A percentile compares a stretch with the other conserved stretches of the same genome.
Evolutionary conservation across 805 yeast genomes (phyloP).

Genomic region (Limtongia smithiae): DNA sequence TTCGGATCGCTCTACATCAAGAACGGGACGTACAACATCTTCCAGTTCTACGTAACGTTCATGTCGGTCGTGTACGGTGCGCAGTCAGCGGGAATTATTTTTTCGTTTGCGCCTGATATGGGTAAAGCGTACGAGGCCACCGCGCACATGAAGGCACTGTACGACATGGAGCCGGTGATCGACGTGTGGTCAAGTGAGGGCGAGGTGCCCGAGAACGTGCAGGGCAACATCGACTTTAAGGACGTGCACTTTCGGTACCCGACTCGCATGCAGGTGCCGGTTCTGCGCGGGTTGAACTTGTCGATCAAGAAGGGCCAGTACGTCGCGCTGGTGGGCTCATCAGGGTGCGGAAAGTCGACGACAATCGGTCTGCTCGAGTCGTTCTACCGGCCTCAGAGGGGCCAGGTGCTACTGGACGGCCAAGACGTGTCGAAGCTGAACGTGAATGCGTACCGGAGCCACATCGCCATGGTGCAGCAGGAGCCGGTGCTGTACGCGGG

Average conservation of each 20-base stretch:
- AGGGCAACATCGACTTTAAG: constrained; percentile 53
- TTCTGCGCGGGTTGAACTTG: constrained; percentile 30
- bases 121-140: constrained; percentile 43
- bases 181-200: constrained; percentile 37
- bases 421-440: constrained; percentile 46
- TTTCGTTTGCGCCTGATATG: constrained; percentile 45
- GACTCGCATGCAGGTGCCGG: constrained; percentile 32
- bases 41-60: constrained; percentile 42
- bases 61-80: constrained; percentile 42
- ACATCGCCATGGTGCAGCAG: constrained; percentile 59
- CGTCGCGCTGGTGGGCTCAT: constrained; percentile 90
- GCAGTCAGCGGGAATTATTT: constrained; percentile 42
- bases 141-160: constrained; percentile 34
- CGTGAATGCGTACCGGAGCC: constrained; percentile 49
- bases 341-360: constrained; percentile 48
- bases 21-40: constrained; percentile 34
- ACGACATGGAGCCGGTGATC: constrained; percentile 38
- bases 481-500: constrained; percentile 65
- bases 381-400: constrained; percentile 49
- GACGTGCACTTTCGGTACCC: constrained; percentile 36
- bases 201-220: constrained; percentile 25
- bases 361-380: constrained; percentile 53
- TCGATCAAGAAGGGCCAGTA: constrained; percentile 67
- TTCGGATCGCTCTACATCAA: constrained; percentile 40
- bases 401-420: constrained; percentile 52